phyloP scores from a whole-genome alignment of 2,329 filamentous ascomycete species.

The Calonectria pseudoturangicola region DNA sequence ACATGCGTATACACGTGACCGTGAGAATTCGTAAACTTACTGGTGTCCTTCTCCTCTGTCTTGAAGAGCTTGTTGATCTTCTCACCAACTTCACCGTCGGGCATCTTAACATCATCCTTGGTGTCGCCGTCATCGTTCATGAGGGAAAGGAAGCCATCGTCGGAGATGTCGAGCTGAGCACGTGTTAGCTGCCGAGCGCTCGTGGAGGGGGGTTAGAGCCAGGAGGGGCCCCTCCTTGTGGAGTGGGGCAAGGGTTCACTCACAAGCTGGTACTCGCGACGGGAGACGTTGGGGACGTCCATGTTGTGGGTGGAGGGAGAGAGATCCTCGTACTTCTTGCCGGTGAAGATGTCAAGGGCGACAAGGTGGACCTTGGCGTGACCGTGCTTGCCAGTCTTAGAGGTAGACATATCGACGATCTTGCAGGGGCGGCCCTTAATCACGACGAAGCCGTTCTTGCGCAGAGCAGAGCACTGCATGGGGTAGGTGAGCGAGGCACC shows the following conservation, averaged over 20 bases:
- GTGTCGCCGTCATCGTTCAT: constrained; percentile 90
- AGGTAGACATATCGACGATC: constrained; percentile 99
- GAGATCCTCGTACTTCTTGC: constrained; percentile 99
- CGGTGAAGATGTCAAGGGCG: constrained; percentile 98
- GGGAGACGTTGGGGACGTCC: constrained; percentile 96
- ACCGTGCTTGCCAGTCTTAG: constrained; percentile 99
- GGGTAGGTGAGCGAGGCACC: constrained; percentile 96
- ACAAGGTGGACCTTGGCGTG: constrained; percentile 99
- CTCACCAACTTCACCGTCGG: constrained; percentile 90
- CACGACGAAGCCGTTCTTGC: constrained; percentile 99
- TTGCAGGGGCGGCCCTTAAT: constrained; percentile 99
- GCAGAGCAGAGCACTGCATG: constrained; percentile 99
- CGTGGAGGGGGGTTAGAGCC: constrained; percentile 37
- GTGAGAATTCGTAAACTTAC: constrained; percentile 74
- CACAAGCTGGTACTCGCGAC: constrained; percentile 95
- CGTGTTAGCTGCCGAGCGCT: constrained; percentile 44
- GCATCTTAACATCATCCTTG: constrained; percentile 97
- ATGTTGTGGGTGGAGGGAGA: constrained; percentile 98
- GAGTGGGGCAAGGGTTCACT: constrained; percentile 66
- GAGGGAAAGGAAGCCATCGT: constrained; percentile 95
- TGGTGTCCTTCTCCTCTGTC: constrained; percentile 92
- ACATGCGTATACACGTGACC: not conserved
- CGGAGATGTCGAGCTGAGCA: constrained; percentile 88
- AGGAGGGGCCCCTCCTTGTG: constrained; percentile 45
- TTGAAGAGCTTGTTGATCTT: constrained; percentile 89